Base-by-base conservation (phyloP, 2,329 filamentous ascomycete genomes). In the Myotisia sp. region DNA sequence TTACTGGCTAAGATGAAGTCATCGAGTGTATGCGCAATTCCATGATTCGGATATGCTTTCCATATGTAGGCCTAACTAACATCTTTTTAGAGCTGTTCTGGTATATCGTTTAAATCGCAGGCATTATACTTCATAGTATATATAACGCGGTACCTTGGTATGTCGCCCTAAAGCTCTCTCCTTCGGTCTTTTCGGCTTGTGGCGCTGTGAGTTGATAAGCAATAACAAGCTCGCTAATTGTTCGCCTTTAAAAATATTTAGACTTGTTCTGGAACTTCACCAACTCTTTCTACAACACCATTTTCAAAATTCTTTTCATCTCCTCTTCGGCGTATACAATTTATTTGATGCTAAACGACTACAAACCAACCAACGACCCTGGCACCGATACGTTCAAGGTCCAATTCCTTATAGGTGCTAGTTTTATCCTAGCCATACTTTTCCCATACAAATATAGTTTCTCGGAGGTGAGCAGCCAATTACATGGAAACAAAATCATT, bases 61-160 rank as follows among this genome's bases (percentile, higher is more conserved):
- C 22, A 23, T 27, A n/a, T 24, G 4, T 8, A 13, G 18, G 13
- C 9, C 23, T 24, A 6, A 27, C 29, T 31, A 34, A 34, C 23
- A 14, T 29, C 19, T 9, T 30, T 36, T n/a, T 55, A 94, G 87
- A 94, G 86, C 68, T 93, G 86, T 58, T 79, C 87, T 26, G 90
- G 90, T 49, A 87, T 98, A 60, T 98, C 90, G 10, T 95, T 98
- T 72, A 98, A 98, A 60, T 94, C 87, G 42, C 90, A 98, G 70
- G 83, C 78, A 33, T 71, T 98, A 37, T 98, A 98, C 62, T 68
- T 95, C 47, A 65, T 93, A 28, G 90, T 98, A 50, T 98, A 98
- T 60, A 56, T 92, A 27, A 92, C 86, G 42, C 75, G 90, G 53
- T 98, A 98, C 60, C 72, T 98, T 42, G 79, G 79, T 83, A 64